Base-by-base conservation (phyloP, 2,329 filamentous ascomycete genomes). In the Colletotrichum chrysophilum region DNA sequence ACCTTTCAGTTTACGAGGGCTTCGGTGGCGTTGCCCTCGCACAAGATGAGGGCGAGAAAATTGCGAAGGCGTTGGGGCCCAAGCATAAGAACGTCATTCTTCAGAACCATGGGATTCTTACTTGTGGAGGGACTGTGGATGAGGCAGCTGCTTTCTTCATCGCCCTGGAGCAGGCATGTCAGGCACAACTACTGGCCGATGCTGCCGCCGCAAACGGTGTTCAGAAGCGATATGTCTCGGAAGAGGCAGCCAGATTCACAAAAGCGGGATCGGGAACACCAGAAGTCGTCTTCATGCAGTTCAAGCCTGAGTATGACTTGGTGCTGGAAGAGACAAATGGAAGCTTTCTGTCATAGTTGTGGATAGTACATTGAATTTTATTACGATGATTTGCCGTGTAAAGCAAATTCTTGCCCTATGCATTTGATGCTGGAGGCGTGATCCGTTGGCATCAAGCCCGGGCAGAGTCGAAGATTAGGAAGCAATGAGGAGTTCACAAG, bases 291-390 rank as follows among this genome's bases (percentile, higher is more conserved):
- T 52, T 52, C 43, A 52, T 52, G 43, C 43, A 52, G 12, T 52
- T 52, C 43, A 52, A 52, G 43, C 43, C 43, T 21, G 43, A 52
- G n/a, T 52, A 52, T 2, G 43, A 52, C n/a, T 52, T 52, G 43
- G n/a, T 52, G 5, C n/a, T 52, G 10, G n/a, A 52, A 0, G 43
- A 52, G 12, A 52, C 43, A 21, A 52, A 52, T 2, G 43, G 43
- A 3, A 52, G 43, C 43, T 52, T 52, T 24, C 43, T 52, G 0
- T 52, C n/a, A 21, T 52, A 48, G 43, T 0, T 21, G 0, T 13
- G 0, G 5, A 1, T 21, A 7, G n/a, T 7, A 21, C 0, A 48
- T 7, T 13, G 5, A 48, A 21, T 1, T 21, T 4, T 21, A 48
- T 13, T 1, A 0, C 18, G 10, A 48, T 48, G 43, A 2, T 21